Evolutionary conservation across 805 yeast species (phyloP).

Genomic region (Schwanniomyces occidentalis): DNA sequence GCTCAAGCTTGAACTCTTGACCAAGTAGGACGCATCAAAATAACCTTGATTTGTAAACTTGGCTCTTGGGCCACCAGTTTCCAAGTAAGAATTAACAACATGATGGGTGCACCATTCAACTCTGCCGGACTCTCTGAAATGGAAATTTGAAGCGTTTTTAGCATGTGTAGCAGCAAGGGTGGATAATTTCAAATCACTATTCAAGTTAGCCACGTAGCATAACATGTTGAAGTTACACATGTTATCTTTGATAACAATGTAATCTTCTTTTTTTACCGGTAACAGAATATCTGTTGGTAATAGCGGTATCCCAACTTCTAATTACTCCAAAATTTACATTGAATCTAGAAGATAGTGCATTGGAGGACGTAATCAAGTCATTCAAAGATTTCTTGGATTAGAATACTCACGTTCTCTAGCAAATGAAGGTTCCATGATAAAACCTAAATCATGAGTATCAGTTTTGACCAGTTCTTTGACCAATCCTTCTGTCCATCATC

Average conservation of each 20-base stretch:
- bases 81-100: constrained; percentile 21
- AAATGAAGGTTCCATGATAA: constrained; percentile 23
- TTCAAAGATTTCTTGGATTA: constrained; percentile 14
- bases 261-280: constrained; percentile 17
- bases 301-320: constrained; percentile 25
- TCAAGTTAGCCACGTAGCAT: constrained; percentile 21
- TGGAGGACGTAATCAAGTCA: constrained; percentile 22
- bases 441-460: constrained; percentile 29
- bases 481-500: constrained; percentile 15
- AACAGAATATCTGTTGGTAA: constrained; percentile 14
- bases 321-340: constrained; percentile 19
- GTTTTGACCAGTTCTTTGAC: constrained; percentile 13
- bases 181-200: constrained; percentile 24
- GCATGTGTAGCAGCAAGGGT: constrained; percentile 30
- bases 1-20: constrained; percentile 34
- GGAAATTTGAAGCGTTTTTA: constrained; percentile 22
- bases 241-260: constrained; percentile 26
- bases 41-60: constrained; percentile 29
- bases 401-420: constrained; percentile 19
- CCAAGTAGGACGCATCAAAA: constrained; percentile 26
- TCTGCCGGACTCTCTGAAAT: constrained; percentile 17
- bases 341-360: constrained; percentile 24
- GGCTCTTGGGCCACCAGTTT: constrained; percentile 18
- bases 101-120: constrained; percentile 24
- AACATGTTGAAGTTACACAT: constrained; percentile 24